Percentiles rank a stretch among this genome's conserved stretches.
These are phyloP conservation scores for Hypoxylon sp. DNA, from an alignment of 2,329 filamentous ascomycete species.

Conservation along the genomic window DNA sequence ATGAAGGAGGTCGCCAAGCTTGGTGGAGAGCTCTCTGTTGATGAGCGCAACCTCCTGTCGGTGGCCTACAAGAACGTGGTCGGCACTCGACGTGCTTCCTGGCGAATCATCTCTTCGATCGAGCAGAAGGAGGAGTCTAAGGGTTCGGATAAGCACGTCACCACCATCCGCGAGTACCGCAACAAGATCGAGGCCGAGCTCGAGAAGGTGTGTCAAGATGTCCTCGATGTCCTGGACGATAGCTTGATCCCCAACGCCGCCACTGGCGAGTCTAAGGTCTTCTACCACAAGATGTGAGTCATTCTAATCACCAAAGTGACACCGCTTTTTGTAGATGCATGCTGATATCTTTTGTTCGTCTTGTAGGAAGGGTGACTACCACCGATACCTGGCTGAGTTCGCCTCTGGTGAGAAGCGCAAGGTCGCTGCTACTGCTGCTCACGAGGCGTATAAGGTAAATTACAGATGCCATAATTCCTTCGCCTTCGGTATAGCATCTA, in stretches of 20 bases:
- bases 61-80: constrained; percentile 99
- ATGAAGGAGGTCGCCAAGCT: constrained; percentile 99
- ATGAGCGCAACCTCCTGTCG: constrained; percentile 98
- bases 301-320: constrained; percentile 17
- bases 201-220: constrained; percentile 97
- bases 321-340: constrained; percentile 10
- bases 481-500: constrained; percentile 23
- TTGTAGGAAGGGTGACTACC: constrained; percentile 93
- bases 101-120: constrained; percentile 99
- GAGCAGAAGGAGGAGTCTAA: constrained; percentile 99
- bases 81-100: constrained; percentile 96
- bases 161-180: constrained; percentile 95
- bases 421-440: constrained; percentile 83
- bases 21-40: constrained; percentile 82
- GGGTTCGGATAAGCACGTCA: constrained; percentile 93
- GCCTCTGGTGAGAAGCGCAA: constrained; percentile 92
- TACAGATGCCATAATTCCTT: not conserved
- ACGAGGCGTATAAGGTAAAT: constrained; percentile 96
- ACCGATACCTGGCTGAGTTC: constrained; percentile 94
- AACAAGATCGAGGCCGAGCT: constrained; percentile 98
- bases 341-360: constrained; percentile 21
- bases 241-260: constrained; percentile 94
- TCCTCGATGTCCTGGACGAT: constrained; percentile 92
- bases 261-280: constrained; percentile 98
- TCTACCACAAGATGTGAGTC: constrained; percentile 99